These are phyloP conservation scores for Teunomyces atbi DNA, from an alignment of 805 yeast genomes.

Conservation along the genomic window DNA sequence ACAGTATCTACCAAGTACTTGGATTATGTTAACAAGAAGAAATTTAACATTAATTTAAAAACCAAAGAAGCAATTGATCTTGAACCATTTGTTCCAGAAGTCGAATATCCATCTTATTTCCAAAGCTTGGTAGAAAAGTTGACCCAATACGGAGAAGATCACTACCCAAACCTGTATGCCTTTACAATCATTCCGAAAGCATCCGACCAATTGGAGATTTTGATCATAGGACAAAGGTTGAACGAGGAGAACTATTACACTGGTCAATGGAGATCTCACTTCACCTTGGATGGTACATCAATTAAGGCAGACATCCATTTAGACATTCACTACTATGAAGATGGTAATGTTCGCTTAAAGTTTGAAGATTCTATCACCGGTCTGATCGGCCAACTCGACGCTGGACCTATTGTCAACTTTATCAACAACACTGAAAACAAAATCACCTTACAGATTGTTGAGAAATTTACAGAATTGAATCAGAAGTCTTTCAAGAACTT, in stretches of 20 bases:
- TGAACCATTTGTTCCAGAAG: conserved; percentile 36
- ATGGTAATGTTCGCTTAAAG: conserved; percentile 86
- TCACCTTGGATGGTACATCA: conserved; percentile 37
- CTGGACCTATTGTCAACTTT: conserved; percentile 36
- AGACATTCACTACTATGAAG: conserved; percentile 91
- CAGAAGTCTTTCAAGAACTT: conserved; percentile 78
- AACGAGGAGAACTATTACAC: conserved; percentile 81
- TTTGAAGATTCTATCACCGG: conserved; percentile 32
- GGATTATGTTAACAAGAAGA: conserved; percentile 49
- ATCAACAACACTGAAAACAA: conserved; percentile 58
- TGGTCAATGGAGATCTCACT: conserved; percentile 82
- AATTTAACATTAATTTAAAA: conserved; percentile 60
- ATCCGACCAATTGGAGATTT: conserved; percentile 38
- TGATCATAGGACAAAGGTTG: conserved; percentile 68
- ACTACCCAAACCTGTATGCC: conserved; percentile 61
- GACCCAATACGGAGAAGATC: conserved; percentile 55
- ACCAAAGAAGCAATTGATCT: conserved; percentile 50
- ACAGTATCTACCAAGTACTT: conserved; percentile 41
- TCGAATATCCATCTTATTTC: conserved; percentile 27
- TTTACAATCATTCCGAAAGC: conserved; percentile 41
- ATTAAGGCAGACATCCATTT: conserved; percentile 57
- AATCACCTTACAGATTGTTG: conserved; percentile 58
- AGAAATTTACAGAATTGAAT: conserved; percentile 67
- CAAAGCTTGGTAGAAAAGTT: conserved; percentile 32
- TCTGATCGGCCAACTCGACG: conserved; percentile 23